Base-by-base conservation (phyloP, 2,329 filamentous ascomycete genomes). In the Neofusicoccum sp. region DNA sequence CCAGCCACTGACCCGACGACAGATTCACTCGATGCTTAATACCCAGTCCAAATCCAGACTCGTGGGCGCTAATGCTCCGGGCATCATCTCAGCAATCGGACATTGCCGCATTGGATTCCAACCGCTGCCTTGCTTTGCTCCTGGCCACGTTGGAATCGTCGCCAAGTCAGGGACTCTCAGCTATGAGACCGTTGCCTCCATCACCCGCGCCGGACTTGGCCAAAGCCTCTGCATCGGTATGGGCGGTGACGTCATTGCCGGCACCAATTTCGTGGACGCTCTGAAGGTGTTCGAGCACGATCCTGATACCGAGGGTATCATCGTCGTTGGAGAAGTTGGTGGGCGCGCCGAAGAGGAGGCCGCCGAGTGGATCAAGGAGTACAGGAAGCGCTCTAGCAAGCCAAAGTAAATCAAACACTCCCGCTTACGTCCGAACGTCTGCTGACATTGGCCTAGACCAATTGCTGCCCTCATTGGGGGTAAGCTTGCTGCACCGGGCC, bases 121-220 rank as follows among this genome's bases (percentile, higher is more conserved):
- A 71, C 90, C 90, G 4, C 77, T 93, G 11, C 84, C 87, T 0
- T 90, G 86, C 61, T 93, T 91, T 68, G 78, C 80, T 61, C 82
- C 85, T 0, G 90, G 89, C 0, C 82, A 84, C 61, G 79, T 93
- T 24, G 89, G 89, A 2, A 89, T 93, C 59, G 84, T 90, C 3
- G 88, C 89, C n/a, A 92, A 91, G 70, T 91, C 88, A 0, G 90
- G 89, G 1, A 93, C 90, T 0, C 76, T 93, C 41, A 91, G 88
- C 63, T 93, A 93, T 68, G 90, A 93, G 71, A 86, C 89, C 1
- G 89, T 92, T 1, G 89, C 87, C 0, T 87, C 88, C 1, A 86
- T 90, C 26, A 90, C 88, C 6, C 80, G 86, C 63, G 86, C 84
- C n/a, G 89, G 89, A 0, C 76, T 93, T 0, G 90, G 90, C 0